Evolutionary conservation across 1,284 basidiomycete genomes (phyloP), one percentile per base, ranked within the genome.

Genomic region (Polyporus tsugae): DNA sequence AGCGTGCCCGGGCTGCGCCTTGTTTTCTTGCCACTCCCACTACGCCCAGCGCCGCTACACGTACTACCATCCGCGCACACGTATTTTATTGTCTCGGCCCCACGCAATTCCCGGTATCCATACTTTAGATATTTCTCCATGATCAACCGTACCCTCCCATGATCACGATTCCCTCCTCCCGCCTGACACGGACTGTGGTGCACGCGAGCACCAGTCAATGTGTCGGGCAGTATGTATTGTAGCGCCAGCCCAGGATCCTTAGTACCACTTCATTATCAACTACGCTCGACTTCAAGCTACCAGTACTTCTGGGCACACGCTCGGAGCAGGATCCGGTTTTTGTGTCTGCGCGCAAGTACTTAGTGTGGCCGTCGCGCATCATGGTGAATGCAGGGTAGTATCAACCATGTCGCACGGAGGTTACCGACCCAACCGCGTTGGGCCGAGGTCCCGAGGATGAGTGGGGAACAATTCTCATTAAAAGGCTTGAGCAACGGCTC

Each of bases 91-190:
- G 19, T 1, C 33, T 17, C 33, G 35, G 55, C 55, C 36, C 9
- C 36, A 36, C 55, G 52, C 55, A 22, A 22, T 4, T 25, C n/a
- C 46, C n/a, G 46, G 46, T 38, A 35, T 17, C 35, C 4, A 58
- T 38, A 58, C 55, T 36, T 29, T 58, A 58, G 55, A 58, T 38
- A 38, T 58, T 58, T 58, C 17, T 11, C 52, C 52, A 17, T 15
- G 52, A 55, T 15, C 29, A 29, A 1, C 55, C 55, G 33, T 38
- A n/a, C 19, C 33, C 13, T 17, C 17, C 25, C 13, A n/a, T n/a
- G 10, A 49, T 49, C n/a, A 22, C 11, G 46, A 22, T 22, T 49
- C 46, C 7, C 46, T 22, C n/a, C n/a, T 22, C 9, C 9, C 46
- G 46, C 46, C 46, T 49, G 46, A 22, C n/a, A 49, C 10, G 46